A percentile compares a stretch with the other conserved stretches of the same genome.
phyloP scores from a whole-genome alignment of 129 eudicot species.

The Glebionis coronaria region DNA sequence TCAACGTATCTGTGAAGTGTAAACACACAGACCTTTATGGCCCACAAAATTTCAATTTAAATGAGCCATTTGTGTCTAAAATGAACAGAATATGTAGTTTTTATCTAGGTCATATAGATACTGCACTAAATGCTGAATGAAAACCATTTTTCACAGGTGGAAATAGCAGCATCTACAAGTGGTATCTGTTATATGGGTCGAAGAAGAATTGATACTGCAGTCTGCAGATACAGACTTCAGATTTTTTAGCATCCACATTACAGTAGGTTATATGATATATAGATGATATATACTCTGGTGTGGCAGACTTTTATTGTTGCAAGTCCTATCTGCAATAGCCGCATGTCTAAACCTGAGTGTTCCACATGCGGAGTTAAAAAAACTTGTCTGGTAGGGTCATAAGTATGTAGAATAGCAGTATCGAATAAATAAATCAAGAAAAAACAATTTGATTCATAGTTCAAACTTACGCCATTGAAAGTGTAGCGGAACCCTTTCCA shows the following conservation, averaged over 20 bases:
- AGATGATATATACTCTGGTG: too few species aligned
- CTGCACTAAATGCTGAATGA: too few species aligned
- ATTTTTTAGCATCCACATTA: too few species aligned
- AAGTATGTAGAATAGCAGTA: not conserved
- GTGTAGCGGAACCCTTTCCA: conserved; percentile 92
- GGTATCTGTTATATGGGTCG: not conserved
- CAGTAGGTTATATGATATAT: too few species aligned
- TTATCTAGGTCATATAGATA: not conserved
- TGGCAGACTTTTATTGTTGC: not conserved
- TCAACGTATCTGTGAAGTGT: not conserved
- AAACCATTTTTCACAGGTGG: too few species aligned
- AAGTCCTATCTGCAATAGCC: not conserved
- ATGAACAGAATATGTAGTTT: not conserved
- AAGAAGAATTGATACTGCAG: not conserved
- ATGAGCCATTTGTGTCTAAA: not conserved
- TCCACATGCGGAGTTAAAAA: not conserved
- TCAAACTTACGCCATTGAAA: conserved; percentile 74
- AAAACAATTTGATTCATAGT: not conserved
- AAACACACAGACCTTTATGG: not conserved
- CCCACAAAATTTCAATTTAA: not conserved
- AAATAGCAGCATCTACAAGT: too few species aligned
- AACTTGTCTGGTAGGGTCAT: not conserved
- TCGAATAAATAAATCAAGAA: not conserved
- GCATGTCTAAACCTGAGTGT: not conserved
- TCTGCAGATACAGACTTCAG: not conserved